phyloP scores from a whole-genome alignment of 1,284 basidiomycete genomes.

The Neonothopanus nambi region DNA sequence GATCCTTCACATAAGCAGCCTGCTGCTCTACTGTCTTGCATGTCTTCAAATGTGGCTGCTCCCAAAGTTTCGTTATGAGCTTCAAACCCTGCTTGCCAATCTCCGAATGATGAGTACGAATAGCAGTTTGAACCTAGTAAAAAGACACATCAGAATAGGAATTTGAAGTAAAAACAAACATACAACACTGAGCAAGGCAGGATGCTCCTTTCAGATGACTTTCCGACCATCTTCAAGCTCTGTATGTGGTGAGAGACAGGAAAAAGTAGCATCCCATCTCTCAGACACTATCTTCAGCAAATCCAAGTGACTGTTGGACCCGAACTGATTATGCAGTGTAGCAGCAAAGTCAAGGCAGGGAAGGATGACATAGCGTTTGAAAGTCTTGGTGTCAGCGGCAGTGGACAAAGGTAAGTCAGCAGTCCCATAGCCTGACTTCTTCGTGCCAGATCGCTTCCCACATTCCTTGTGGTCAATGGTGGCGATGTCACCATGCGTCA shows the following conservation, averaged over 20 bases:
- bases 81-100: neutral
- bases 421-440: neutral
- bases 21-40: neutral
- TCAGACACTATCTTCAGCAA: neutral
- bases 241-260: too few relatives aligned
- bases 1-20: neutral
- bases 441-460: neutral
- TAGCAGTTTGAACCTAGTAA: neutral
- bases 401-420: neutral
- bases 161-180: neutral
- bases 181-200: neutral
- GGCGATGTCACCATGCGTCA: neutral
- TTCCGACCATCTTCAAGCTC: too few relatives aligned
- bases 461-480: neutral
- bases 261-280: neutral
- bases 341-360: neutral
- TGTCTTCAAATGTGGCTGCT: neutral
- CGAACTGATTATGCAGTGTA: neutral
- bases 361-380: neutral
- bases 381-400: neutral
- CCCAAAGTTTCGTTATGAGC: conserved; percentile 8
- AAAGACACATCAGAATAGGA: neutral
- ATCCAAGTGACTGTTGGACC: neutral
- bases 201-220: too few relatives aligned
- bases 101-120: neutral